Conservation (phyloP, 441 rosid genomes). For the Croton laevigatus region DNA sequence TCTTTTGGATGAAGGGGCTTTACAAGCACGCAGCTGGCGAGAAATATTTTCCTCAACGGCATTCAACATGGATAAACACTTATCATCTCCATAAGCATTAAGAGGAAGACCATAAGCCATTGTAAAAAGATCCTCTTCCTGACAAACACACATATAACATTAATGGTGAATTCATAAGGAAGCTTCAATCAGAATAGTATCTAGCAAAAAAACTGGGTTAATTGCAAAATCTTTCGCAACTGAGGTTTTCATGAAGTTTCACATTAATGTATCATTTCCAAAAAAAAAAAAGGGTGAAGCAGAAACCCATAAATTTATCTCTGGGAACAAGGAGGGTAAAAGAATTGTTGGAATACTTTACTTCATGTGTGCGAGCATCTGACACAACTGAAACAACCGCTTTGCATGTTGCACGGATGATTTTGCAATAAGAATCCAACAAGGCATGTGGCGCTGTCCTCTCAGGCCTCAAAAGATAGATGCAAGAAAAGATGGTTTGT, state of each 20-base stretch:
- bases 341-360: slow-evolving; percentile 65
- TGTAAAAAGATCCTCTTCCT: slow-evolving; percentile 96
- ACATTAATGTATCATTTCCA: not conserved
- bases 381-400: slow-evolving; percentile 90
- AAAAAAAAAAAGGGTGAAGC: not conserved
- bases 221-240: not conserved
- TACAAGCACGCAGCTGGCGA: slow-evolving; percentile 91
- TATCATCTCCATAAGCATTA: slow-evolving; percentile 71
- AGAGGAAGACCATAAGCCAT: slow-evolving; percentile 95
- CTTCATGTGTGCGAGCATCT: slow-evolving; percentile 99
- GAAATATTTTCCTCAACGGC: slow-evolving; percentile 87
- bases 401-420: slow-evolving; percentile 87
- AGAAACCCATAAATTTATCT: not conserved
- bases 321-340: slow-evolving; percentile 27
- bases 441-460: slow-evolving; percentile 84
- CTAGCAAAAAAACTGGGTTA: not conserved
- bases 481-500: slow-evolving; percentile 95
- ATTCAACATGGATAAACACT: slow-evolving; percentile 75
- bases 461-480: slow-evolving; percentile 88
- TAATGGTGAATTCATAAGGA: not conserved
- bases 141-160: slow-evolving; percentile 25
- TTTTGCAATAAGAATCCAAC: slow-evolving; percentile 86
- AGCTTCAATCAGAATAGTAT: not conserved
- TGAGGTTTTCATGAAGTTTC: not conserved
- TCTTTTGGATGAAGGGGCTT: slow-evolving; percentile 58